Conservation (phyloP, 805 yeast species). For the Kregervanrija delftensis region DNA sequence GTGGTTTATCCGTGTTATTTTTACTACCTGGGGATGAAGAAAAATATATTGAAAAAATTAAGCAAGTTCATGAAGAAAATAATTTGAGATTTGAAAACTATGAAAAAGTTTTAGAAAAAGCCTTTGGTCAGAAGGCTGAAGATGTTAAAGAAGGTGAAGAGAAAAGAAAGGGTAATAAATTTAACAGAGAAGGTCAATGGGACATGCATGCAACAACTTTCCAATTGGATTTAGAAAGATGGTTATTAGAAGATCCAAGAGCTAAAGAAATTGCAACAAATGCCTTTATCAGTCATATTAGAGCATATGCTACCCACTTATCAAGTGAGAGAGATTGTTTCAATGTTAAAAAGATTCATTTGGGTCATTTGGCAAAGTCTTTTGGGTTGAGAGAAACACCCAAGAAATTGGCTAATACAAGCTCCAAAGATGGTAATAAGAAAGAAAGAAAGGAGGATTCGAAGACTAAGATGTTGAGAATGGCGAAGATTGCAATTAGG, state of each 20-base stretch:
- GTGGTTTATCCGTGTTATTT: constrained; percentile 73
- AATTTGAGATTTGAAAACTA: constrained; percentile 46
- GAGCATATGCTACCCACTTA: constrained; percentile 95
- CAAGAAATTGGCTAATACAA: constrained; percentile 48
- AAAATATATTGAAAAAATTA: constrained; percentile 61
- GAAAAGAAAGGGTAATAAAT: constrained; percentile 16
- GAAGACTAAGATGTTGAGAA: constrained; percentile 63
- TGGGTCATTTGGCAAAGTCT: constrained; percentile 94
- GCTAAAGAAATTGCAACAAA: constrained; percentile 63
- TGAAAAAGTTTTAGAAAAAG: constrained; percentile 31
- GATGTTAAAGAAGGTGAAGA: constrained; percentile 16
- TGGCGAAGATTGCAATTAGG: constrained; percentile 65
- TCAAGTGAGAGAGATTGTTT: constrained; percentile 71
- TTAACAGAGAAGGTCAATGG: constrained; percentile 47
- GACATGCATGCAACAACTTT: constrained; percentile 93
- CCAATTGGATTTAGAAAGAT: constrained; percentile 87
- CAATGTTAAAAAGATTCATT: constrained; percentile 75
- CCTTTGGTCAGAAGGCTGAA: constrained; percentile 19
- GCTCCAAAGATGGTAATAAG: constrained; percentile 27
- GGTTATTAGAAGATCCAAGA: constrained; percentile 64
- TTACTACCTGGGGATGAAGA: constrained; percentile 89
- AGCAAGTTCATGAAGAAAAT: constrained; percentile 40
- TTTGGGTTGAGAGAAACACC: constrained; percentile 96
- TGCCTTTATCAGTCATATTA: constrained; percentile 81
- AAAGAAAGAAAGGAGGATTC: constrained; percentile 57